Evolutionary conservation across 2,329 filamentous ascomycete species (phyloP).

Genomic region (Sclerotinia sclerotiorum): DNA sequence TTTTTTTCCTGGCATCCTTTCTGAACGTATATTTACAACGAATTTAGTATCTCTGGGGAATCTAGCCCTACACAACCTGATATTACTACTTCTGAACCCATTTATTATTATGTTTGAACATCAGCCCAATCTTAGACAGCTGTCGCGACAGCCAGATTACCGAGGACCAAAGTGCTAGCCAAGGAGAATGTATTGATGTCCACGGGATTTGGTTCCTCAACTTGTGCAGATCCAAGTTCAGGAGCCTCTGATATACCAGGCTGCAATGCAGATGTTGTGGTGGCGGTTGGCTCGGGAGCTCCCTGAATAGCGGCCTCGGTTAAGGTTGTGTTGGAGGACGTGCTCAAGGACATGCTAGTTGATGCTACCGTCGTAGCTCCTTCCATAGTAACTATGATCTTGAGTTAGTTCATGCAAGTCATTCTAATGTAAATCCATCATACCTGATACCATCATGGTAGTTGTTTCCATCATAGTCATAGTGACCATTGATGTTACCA

Average conservation of each 20-base stretch:
- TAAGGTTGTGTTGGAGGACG: background rate
- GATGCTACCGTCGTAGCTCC: background rate
- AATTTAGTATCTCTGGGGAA: slow-evolving; percentile 20
- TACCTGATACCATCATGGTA: slow-evolving; percentile 19
- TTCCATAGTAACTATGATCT: background rate
- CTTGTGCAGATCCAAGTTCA: slow-evolving; percentile 19
- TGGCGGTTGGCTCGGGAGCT: background rate
- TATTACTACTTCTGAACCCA: slow-evolving; percentile 28
- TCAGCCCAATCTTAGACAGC: slow-evolving; percentile 17
- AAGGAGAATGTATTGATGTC: slow-evolving; percentile 38
- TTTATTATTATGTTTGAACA: slow-evolving; percentile 17
- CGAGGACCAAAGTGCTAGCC: slow-evolving; percentile 35
- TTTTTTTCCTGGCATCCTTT: background rate
- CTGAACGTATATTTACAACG: slow-evolving; percentile 35
- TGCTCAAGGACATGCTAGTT: background rate
- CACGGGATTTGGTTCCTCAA: slow-evolving; percentile 17
- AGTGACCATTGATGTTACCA: slow-evolving; percentile 29
- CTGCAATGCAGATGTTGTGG: background rate
- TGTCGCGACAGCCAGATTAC: slow-evolving; percentile 34
- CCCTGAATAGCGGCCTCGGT: slow-evolving; percentile 4
- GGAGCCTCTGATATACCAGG: slow-evolving; percentile 6
- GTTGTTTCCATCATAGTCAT: slow-evolving; percentile 25
- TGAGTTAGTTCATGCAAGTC: slow-evolving; percentile 5
- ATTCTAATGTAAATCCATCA: background rate
- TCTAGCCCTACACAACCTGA: slow-evolving; percentile 23